Conservation (phyloP, 139 green algal species). For the Choricystis sp. region DNA sequence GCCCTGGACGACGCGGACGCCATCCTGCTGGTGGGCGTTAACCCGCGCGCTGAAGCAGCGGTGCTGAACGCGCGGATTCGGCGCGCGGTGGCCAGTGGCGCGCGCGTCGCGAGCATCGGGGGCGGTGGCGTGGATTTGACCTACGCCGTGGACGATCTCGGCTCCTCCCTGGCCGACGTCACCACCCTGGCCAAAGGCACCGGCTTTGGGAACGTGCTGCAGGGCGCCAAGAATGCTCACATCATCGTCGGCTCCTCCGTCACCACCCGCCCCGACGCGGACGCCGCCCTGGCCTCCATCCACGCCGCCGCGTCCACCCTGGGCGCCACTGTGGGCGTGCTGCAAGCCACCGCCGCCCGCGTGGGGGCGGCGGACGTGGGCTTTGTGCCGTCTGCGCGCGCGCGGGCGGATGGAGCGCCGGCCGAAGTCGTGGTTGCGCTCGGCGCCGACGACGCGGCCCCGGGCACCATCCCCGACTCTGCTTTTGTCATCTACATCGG, state of each 20-base stretch:
- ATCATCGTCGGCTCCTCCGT: slow-evolving; percentile 82
- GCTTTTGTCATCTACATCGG: slow-evolving; percentile 95
- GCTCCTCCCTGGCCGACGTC: slow-evolving; percentile 42
- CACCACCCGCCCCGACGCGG: slow-evolving; percentile 53
- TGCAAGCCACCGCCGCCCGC: slow-evolving; percentile 74
- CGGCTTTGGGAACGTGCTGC: slow-evolving; percentile 22
- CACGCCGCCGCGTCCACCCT: slow-evolving; percentile 5
- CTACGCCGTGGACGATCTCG: slow-evolving; percentile 76
- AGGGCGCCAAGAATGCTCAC: slow-evolving; percentile 53
- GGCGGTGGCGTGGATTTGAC: slow-evolving; percentile 77
- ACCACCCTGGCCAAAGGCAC: slow-evolving; percentile 22
- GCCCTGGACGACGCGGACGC: slow-evolving; percentile 81
- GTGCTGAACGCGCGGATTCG: slow-evolving; percentile 88
- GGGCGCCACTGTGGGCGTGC: slow-evolving; percentile 69
- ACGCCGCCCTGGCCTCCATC: slow-evolving; percentile 42
- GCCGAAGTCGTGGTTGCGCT: slow-evolving; percentile 89
- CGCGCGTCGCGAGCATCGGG: slow-evolving; percentile 11
- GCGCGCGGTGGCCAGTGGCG: slow-evolving; percentile 40
- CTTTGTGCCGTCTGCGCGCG: slow-evolving; percentile 56
- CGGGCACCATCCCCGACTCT: slow-evolving; percentile 53
- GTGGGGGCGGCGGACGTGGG: slow-evolving; percentile 90
- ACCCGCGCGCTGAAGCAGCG: slow-evolving; percentile 80
- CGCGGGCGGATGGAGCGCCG: slow-evolving; percentile 10
- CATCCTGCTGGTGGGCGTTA: slow-evolving; percentile 81
- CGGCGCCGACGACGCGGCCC: slow-evolving; percentile 67